Evolutionary conservation across 2,329 filamentous ascomycete genomes (phyloP), one percentile per base, ranked within the genome.

Genomic region (Metarhizium guizhouense): DNA sequence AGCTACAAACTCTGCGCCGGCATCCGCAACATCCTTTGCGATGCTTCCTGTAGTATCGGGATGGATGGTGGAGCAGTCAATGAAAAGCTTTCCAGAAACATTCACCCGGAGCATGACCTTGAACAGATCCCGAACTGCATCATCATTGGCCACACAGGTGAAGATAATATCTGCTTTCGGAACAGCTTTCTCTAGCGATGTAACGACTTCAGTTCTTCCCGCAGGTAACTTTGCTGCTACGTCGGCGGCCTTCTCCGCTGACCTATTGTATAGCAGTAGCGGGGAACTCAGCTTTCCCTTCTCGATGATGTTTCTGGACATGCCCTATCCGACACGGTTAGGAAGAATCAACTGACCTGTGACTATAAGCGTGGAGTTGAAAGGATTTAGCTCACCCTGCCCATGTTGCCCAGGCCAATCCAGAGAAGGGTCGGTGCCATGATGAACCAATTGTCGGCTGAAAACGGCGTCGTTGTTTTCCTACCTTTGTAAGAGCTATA

Each of bases 381-480:
- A 36, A 16, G 30, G 34, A 14, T 8, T 40, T 3, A 29, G 40
- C 81, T 74, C 74, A 87, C 88, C 66, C 85, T 80, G 61, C 89
- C 91, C 84, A 95, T 95, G 69, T 95, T 95, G 53, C 90, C 90
- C 52, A 95, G 79, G 56, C 91, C 90, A 54, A 95, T 83, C 83
- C 85, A 95, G 63, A 90, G 78, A 53, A 94, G 65, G 70, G 80
- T 83, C 56, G 78, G 76, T 47, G 80, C 73, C 81, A 84, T 83
- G 14, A 48, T 30, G 25, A 45, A 20, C 11, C 3, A 20, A 6
- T 30, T 14, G 45, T 14, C 14, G 2, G 43, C 7, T 25, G 43
- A n/a, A 25, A 48, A 48, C n/a, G 42, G n/a, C 18, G 42, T 6
- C 18, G 8, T 48, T 48, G 25, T 48, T 48, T 11, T 40, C 4